These are phyloP conservation scores for Tetrapisispora phaffii DNA, from an alignment of 805 yeast species.

Conservation along the genomic window DNA sequence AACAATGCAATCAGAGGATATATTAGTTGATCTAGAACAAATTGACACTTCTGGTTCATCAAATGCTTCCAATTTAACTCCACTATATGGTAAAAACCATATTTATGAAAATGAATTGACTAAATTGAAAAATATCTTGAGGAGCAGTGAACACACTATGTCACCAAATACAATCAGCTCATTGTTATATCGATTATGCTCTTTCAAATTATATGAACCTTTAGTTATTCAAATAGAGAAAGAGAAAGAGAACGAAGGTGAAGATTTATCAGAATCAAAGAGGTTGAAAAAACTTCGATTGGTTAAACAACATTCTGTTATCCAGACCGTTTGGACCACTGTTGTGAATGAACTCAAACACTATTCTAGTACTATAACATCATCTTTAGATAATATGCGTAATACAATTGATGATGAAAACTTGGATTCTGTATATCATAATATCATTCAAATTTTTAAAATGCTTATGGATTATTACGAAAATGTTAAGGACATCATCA, in stretches of 20 bases:
- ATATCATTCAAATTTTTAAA: neutral
- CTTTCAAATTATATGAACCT: neutral
- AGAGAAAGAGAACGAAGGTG: neutral
- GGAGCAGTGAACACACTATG: too few relatives aligned
- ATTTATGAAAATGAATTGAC: neutral
- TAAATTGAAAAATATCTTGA: neutral
- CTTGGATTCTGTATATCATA: too few relatives aligned
- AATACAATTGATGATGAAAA: too few relatives aligned
- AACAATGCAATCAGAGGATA: neutral
- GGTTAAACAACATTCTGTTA: neutral
- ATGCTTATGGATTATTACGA: neutral
- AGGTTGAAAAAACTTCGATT: neutral
- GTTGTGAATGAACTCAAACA: neutral
- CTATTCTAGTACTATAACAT: neutral
- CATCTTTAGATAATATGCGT: neutral
- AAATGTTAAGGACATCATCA: neutral
- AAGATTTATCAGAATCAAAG: neutral
- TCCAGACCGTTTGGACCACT: neutral
- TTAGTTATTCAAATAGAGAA: neutral
- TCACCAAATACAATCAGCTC: neutral
- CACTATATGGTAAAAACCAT: neutral
- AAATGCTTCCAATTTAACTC: neutral
- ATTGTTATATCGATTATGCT: neutral
- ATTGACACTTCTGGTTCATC: too few relatives aligned
- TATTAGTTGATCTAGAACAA: neutral